Base-by-base conservation (phyloP, 768 basidiomycete species). In the Suillus paluster region DNA sequence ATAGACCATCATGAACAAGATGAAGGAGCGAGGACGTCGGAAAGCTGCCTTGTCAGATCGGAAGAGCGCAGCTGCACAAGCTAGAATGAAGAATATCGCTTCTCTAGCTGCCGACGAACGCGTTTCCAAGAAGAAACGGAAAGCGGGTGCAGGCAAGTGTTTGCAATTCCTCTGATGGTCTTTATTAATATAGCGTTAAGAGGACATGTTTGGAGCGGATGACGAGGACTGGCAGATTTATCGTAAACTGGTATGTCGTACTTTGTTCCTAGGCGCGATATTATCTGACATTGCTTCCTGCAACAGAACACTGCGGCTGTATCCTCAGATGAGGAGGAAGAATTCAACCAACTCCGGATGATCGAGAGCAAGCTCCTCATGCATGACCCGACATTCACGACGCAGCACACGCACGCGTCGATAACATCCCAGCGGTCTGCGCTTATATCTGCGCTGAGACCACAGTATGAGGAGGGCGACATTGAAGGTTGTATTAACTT, bases 171-270 rank as follows among this genome's bases (percentile, higher is more conserved):
- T n/a, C n/a, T n/a, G n/a, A n/a, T n/a, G n/a, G n/a, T n/a, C n/a
- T n/a, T n/a, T n/a, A n/a, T n/a, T n/a, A n/a, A 36, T 36, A n/a
- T 8, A 12, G 23, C 48, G 39, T 14, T 42, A 58, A 91, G 96
- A 98, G 80, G 96, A 99, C 67, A 88, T 81, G 78, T 99, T 99
- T 70, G 95, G 97, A 4, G 89, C 88, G 19, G 90, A 97, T 66
- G 96, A 99, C 70, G 95, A 91, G 8, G 97, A 99, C 71, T 99
- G 97, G 96, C 90, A 90, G 0, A 95, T 99, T 62, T 99, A 99
- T 72, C 92, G 97, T 66, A 95, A 98, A 77, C 95, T 99, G 62
- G 96, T 96, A 71, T 65, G 86, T 74, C 36, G 1, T 30, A 9
- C 15, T 39, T 48, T 9, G 21, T n/a, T 33, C 45, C 17, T 17